These are phyloP conservation scores for Lipomyces oligophaga DNA, from an alignment of 805 yeast genomes.

Conservation along the genomic window DNA sequence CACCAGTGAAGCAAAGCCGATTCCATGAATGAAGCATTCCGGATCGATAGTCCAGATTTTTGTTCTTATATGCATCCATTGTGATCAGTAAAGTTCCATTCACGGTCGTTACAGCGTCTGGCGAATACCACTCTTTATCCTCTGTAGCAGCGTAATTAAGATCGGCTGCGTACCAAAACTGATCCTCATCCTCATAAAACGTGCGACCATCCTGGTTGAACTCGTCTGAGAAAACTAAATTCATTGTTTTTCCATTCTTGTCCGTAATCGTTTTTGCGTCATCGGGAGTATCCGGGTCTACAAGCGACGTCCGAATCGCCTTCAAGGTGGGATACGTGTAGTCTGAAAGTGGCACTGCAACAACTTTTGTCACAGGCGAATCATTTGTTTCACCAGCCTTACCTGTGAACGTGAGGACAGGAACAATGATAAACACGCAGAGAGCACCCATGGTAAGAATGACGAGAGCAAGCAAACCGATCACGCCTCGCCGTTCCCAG, in stretches of 20 bases:
- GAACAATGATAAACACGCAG: constrained; percentile 71
- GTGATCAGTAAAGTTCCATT: constrained; percentile 67
- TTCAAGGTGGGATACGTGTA: constrained; percentile 56
- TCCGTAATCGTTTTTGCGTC: constrained; percentile 50
- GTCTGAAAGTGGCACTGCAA: constrained; percentile 37
- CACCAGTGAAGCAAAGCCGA: constrained; percentile 82
- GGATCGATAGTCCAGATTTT: constrained; percentile 74
- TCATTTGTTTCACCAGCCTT: constrained; percentile 6
- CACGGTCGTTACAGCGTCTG: constrained; percentile 77
- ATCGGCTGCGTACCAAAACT: constrained; percentile 83
- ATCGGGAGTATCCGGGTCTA: constrained; percentile 71
- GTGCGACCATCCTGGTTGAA: constrained; percentile 87
- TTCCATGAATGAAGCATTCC: constrained; percentile 95
- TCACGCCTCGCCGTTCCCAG: constrained; percentile 40
- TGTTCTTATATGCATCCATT: constrained; percentile 80
- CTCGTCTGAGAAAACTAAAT: constrained; percentile 83
- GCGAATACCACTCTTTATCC: constrained; percentile 93
- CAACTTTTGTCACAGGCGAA: constrained; percentile 18
- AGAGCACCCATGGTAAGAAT: constrained; percentile 57
- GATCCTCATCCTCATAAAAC: constrained; percentile 87
- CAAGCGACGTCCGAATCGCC: constrained; percentile 56
- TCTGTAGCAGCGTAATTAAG: constrained; percentile 79
- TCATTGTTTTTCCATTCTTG: constrained; percentile 63
- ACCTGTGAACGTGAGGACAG: constrained; percentile 81
- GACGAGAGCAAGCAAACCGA: constrained; percentile 42